Evolutionary conservation across 2,329 filamentous ascomycete species (phyloP), one percentile per base, ranked within the genome.

Genomic region (Trichoderma simmonsii): DNA sequence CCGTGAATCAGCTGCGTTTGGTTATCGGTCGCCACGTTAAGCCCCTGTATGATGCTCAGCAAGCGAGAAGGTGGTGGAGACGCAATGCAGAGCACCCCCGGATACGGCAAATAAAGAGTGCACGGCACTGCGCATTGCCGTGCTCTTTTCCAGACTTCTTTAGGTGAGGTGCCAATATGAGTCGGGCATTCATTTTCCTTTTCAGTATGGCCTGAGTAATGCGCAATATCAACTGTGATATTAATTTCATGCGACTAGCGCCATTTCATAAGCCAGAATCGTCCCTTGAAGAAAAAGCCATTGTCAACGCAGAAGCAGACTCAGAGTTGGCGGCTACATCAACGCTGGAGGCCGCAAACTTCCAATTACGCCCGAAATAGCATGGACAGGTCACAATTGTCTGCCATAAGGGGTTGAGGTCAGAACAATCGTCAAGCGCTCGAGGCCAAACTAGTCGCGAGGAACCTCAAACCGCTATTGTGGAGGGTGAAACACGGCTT

Each of bases 401-500:
- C 56, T 36, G 30, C 66, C n/a, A 62, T 70, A 61, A 70, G 39
- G 57, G 66, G 66, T 57, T 60, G 56, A 15, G 32, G 66, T 39
- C 57, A 34, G 39, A 48, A 60, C 57, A 26, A 51, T 54, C 39
- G 39, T 70, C 66, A 62, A 70, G 66, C 66, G 57, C 66, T 54
- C 39, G 57, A 21, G 57, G 28, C 66, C 66, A 24, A 51, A n/a
- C 57, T 54, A 70, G 48, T 59, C 64, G 30, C 63, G 18, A 59
- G 26, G 57, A 24, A 28, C 36, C 59, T 72, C 71, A 72, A 72
- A 72, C 71, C 59, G 71, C 71, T 36, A 62, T 63, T 62, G 65
- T 65, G 64, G 60, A 61, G 51, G 71, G 69, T 72, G 71, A 72
- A 72, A 72, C 71, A 70, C 71, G 71, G 71, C 54, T 39, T 70